Percentiles rank a stretch among this genome's conserved stretches.
Evolutionary conservation across 1,139 yeast species (phyloP).

Genomic region (Saccharomycopsis hybrid): DNA sequence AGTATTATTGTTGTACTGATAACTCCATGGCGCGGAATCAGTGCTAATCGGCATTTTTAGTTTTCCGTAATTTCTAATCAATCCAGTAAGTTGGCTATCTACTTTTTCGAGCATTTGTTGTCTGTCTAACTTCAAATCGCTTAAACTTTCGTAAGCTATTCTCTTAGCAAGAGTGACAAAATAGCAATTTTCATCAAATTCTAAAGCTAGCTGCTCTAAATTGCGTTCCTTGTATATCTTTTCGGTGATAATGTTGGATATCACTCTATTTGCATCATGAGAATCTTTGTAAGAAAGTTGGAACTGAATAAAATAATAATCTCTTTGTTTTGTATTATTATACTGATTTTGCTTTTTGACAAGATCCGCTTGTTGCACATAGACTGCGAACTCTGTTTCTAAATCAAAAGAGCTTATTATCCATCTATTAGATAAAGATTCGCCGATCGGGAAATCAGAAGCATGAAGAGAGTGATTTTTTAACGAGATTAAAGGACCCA

Average conservation of each 20-base stretch:
- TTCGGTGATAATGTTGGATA: slow-evolving; percentile 1
- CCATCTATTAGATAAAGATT: slow-evolving; percentile 55
- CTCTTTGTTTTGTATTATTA: background rate
- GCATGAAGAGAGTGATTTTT: slow-evolving; percentile 43
- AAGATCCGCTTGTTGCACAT: slow-evolving; percentile 37
- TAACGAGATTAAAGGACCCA: slow-evolving; percentile 53
- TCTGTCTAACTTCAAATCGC: slow-evolving; percentile 9
- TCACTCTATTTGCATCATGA: background rate
- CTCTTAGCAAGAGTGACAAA: slow-evolving; percentile 1
- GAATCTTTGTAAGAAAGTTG: slow-evolving; percentile 3
- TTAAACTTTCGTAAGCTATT: slow-evolving; percentile 6
- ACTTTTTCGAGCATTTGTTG: too few species aligned
- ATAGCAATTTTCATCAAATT: slow-evolving; percentile 9
- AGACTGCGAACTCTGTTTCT: slow-evolving; percentile 51
- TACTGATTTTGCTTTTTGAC: background rate
- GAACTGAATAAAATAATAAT: slow-evolving; percentile 14
- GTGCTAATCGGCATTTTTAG: too few species aligned
- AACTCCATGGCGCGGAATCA: too few species aligned
- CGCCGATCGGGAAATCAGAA: slow-evolving; percentile 55
- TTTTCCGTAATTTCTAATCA: too few species aligned
- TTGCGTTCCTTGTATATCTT: too few species aligned
- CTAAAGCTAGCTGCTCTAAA: too few species aligned
- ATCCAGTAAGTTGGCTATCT: slow-evolving; percentile 29
- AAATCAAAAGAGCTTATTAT: slow-evolving; percentile 44
- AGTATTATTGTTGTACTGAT: background rate